Evolutionary conservation across 352 stramenopile genomes (phyloP).

Genomic region (Pythium volutum): DNA sequence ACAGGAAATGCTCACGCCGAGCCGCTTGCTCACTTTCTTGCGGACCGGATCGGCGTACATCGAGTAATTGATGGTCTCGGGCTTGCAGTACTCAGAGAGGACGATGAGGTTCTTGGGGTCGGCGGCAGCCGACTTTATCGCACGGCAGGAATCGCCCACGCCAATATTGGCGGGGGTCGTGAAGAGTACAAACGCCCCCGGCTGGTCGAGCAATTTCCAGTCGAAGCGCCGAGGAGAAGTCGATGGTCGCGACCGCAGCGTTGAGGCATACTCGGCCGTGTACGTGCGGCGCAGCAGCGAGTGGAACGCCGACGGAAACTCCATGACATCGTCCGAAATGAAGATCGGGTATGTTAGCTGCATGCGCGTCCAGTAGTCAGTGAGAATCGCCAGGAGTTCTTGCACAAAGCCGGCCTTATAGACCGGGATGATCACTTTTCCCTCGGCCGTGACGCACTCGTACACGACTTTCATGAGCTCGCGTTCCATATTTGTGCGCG

Average conservation of each 20-base stretch:
- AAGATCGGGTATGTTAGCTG: slow-evolving; percentile 56
- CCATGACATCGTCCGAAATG: slow-evolving; percentile 56
- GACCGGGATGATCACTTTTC: slow-evolving; percentile 84
- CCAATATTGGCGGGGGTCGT: slow-evolving; percentile 73
- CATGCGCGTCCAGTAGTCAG: slow-evolving; percentile 73
- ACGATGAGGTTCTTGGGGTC: slow-evolving; percentile 85
- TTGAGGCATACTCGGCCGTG: slow-evolving; percentile 33
- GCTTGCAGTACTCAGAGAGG: slow-evolving; percentile 78
- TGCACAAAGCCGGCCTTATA: slow-evolving; percentile 80
- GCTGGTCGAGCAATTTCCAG: slow-evolving; percentile 62
- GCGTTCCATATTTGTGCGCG: slow-evolving; percentile 71
- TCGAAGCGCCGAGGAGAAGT: slow-evolving; percentile 41
- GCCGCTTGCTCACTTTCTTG: slow-evolving; percentile 61
- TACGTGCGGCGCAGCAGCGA: slow-evolving; percentile 65
- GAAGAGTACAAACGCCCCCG: slow-evolving; percentile 75
- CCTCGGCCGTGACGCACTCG: slow-evolving; percentile 66
- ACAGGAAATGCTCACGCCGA: slow-evolving; percentile 66
- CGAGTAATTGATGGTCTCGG: slow-evolving; percentile 77
- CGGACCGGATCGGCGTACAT: slow-evolving; percentile 76
- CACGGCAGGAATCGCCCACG: slow-evolving; percentile 63
- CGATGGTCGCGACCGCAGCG: background rate
- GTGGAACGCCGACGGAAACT: slow-evolving; percentile 53
- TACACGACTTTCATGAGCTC: slow-evolving; percentile 77
- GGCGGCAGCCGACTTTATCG: slow-evolving; percentile 53
- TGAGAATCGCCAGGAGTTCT: slow-evolving; percentile 67